Conservation (phyloP, 306 rosid genomes). For the Geum urbanum region DNA sequence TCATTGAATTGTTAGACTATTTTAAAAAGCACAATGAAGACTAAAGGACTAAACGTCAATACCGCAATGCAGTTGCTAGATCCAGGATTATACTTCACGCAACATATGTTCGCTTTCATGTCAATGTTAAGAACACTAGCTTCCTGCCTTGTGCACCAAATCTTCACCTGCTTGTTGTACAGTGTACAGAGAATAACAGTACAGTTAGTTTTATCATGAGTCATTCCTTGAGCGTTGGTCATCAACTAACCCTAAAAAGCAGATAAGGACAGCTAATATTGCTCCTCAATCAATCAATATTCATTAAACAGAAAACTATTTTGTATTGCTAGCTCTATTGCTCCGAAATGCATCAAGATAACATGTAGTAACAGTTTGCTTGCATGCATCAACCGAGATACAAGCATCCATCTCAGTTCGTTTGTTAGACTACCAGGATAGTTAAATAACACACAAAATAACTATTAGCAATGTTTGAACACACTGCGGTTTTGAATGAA, state of each 20-base stretch:
- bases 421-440: not conserved
- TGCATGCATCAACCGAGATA: not conserved
- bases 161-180: conserved; percentile 81
- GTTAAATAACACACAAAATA: not conserved
- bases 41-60: conserved; percentile 33
- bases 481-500: no score
- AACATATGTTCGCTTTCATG: conserved; percentile 98
- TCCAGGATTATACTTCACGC: conserved; percentile 97
- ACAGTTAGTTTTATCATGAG: conserved; percentile 10
- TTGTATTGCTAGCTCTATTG: not conserved
- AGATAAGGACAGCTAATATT: not conserved
- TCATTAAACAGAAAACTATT: not conserved
- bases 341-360: not conserved
- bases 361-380: not conserved
- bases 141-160: conserved; percentile 95
- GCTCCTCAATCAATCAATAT: not conserved
- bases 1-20: not conserved
- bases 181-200: conserved; percentile 15
- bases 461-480: not conserved
- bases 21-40: conserved; percentile 17
- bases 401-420: not conserved
- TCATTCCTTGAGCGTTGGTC: not conserved
- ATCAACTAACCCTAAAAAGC: not conserved
- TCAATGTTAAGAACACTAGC: conserved; percentile 85
- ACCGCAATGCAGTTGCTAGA: conserved; percentile 86